Evolutionary conservation across 495 filamentous ascomycete genomes (phyloP), one percentile per base, ranked within the genome.

Genomic region (Hyaloscypha finlandica): DNA sequence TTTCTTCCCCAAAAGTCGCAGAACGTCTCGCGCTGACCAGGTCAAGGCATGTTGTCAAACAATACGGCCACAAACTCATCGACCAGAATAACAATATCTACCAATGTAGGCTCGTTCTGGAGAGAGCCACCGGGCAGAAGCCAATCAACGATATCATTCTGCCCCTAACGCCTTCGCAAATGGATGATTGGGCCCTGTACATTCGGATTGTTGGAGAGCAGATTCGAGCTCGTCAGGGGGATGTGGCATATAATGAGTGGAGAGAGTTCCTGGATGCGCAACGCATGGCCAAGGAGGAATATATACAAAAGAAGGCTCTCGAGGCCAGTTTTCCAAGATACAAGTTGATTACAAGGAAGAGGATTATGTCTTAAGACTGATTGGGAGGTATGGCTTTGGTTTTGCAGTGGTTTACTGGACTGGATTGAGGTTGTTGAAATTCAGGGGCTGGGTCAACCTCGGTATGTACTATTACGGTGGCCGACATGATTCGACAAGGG

Each of bases 101-200:
- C 69, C 70, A 68, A 0, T 64, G 81, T 0, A 75, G 76, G 45
- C 63, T 83, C 20, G 73, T 64, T 4, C 73, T 83, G 2, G 75
- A 81, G 63, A 73, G 74, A 22, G 68, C 67, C 1, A 16, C 68
- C 2, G 72, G 67, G 35, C 77, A 79, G 68, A 65, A 55, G 3
- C 57, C 75, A 2, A 71, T 79, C 60, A 63, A 74, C 3, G 71
- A 75, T 2, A 63, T 80, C 16, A n/a, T 64, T 25, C 68, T 65
- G 35, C 72, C 81, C 4, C 82, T 81, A 0, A 71, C 64, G 32
- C 80, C 81, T 8, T 81, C 80, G 3, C 79, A 85, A 67, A 37
- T 82, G 0, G 82, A 85, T 64, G 80, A 83, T 56, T 85, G 79
- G 80, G 37, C 67, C 1, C 45, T 81, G 33, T 81, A 77, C 67